Evolutionary conservation across 2,329 filamentous ascomycete genomes (phyloP).

Genomic region (Fusarium tupiense): DNA sequence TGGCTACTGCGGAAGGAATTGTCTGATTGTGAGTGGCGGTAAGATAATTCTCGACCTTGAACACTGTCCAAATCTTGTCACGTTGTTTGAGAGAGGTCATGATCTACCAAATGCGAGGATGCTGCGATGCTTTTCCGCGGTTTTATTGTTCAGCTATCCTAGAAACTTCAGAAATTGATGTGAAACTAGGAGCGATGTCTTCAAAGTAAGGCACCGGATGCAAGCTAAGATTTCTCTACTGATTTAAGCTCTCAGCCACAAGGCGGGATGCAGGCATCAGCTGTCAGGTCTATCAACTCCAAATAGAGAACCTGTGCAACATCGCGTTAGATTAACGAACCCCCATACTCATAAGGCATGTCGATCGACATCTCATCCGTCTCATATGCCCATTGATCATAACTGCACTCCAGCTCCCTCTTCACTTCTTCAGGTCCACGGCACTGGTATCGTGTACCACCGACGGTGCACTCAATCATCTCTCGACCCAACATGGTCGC

Average conservation of each 20-base stretch:
- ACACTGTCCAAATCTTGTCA: fast-evolving
- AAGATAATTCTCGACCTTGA: fast-evolving
- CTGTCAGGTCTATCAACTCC: neutral
- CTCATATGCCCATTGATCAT: neutral
- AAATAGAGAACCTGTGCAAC: neutral
- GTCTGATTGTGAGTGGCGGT: no score
- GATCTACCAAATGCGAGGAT: no score
- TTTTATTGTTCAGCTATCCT: neutral
- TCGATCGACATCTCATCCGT: neutral
- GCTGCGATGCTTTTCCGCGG: fast-evolving
- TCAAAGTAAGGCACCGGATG: neutral
- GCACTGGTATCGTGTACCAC: neutral
- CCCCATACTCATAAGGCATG: no score
- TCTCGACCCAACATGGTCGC: neutral
- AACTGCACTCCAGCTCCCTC: neutral
- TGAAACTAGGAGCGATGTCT: neutral
- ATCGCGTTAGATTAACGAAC: neutral
- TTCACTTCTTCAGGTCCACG: neutral
- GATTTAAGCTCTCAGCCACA: neutral
- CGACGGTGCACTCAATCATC: neutral
- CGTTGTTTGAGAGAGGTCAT: no score
- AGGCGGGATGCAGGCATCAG: neutral
- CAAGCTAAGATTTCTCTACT: fast-evolving
- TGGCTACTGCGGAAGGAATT: no score
- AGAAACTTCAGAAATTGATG: neutral